A percentile compares a stretch with the other conserved stretches of the same genome.
Conservation (phyloP, 345 rosid genomes). For the Rubroshorea leprosula region DNA sequence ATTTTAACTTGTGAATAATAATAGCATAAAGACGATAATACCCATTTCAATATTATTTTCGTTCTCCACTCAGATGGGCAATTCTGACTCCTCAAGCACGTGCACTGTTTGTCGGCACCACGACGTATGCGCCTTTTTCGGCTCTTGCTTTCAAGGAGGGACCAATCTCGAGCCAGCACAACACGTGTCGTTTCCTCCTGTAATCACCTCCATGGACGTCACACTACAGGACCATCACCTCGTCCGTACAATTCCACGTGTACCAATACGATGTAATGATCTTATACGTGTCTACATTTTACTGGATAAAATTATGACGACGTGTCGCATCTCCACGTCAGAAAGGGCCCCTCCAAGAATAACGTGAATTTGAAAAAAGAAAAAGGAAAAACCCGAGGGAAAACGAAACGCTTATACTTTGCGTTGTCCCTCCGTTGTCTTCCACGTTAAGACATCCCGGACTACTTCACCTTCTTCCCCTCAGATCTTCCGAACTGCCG, state of each 20-base stretch:
- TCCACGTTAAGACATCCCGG: not conserved
- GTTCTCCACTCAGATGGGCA: not conserved
- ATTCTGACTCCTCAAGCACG: not conserved
- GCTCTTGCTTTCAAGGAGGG: no score
- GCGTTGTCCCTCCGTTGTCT: not conserved
- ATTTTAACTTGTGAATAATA: no score
- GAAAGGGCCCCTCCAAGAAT: not conserved
- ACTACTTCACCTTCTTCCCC: not conserved
- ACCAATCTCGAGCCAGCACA: not conserved
- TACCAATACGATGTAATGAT: not conserved
- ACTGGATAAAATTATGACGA: no score
- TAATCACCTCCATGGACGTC: no score
- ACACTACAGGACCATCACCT: no score
- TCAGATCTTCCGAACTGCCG: not conserved
- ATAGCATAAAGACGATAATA: not conserved
- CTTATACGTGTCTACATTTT: not conserved
- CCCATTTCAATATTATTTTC: not conserved
- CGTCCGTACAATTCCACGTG: not conserved
- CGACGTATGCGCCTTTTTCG: no score
- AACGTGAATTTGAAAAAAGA: not conserved
- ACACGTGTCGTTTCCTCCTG: no score
- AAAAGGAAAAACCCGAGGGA: not conserved
- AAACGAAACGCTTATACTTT: not conserved
- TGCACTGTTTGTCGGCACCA: not conserved
- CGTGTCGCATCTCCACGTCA: not conserved